Base-by-base conservation (phyloP, 208 protist species). In the Vickermania ingenoplastis region DNA sequence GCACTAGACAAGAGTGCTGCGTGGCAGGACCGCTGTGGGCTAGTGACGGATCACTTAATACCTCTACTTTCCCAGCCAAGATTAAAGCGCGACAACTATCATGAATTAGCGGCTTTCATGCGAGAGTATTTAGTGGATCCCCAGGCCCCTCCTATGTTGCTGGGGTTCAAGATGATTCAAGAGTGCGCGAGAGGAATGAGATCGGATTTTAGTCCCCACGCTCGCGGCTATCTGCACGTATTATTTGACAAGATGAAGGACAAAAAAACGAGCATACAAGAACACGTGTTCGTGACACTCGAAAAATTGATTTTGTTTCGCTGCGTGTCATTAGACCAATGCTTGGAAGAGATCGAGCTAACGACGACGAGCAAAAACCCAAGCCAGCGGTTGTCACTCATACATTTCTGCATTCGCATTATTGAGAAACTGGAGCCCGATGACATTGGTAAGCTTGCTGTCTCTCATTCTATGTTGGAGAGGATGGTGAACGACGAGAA, bases 231-330 rank as follows among this genome's bases (percentile, higher is more conserved):
- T 54, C 36, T 95, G 7, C 53, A 60, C 7, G 69, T 73, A 13
- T 55, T 95, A 30, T 88, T 95, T 62, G 88, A 92, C 50, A 92
- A 92, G 61, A 80, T 95, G 76, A 92, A 92, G 64, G 88, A 95
- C 64, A 95, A 95, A 58, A 95, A 95, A 53, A 77, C 77, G 31
- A 91, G 83, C 63, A 84, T 92, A 13, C 66, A 89, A 24, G 71
- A 83, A 31, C 88, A 92, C 61, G 73, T 92, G 14, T 83, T 79
- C 69, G 71, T 71, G 27, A 91, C 84, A 1, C 67, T 95, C 49
- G 83, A 90, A 52, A 69, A 70, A 51, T 61, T 95, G 22, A 74
- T 95, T 52, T 53, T 58, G 5, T 92, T 87, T 59, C 74, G 83
- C 41, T 95, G 83, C 62, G 45, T 95, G 29, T 77, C 80, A 13